phyloP scores from a whole-genome alignment of 805 yeast genomes.

The Kazachstania kunashirensis region DNA sequence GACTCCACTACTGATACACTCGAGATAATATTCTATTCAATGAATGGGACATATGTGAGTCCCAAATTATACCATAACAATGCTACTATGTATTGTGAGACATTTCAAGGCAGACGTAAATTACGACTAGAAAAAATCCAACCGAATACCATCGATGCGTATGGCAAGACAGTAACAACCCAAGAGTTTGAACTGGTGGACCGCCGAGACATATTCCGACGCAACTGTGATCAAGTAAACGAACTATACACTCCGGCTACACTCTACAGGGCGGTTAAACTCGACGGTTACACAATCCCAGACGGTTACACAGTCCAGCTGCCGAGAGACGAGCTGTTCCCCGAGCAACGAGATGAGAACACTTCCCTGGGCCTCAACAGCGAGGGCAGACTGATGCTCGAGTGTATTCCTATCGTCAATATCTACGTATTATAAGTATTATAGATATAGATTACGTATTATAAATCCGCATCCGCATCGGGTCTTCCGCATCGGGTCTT shows the following conservation, averaged over 20 bases:
- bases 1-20: slow-evolving; percentile 20
- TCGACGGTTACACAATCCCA: slow-evolving; percentile 10
- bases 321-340: not conserved
- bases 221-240: not conserved
- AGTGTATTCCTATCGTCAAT: slow-evolving; percentile 23
- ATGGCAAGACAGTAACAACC: not conserved
- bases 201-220: not conserved
- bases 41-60: slow-evolving; percentile 8
- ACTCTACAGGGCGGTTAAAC: slow-evolving; percentile 4
- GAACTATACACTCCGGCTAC: not conserved
- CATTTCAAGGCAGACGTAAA: slow-evolving; percentile 20
- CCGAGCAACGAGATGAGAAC: not conserved
- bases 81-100: slow-evolving; percentile 11
- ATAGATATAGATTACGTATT: no score
- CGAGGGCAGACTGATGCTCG: slow-evolving; percentile 18
- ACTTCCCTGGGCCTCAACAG: slow-evolving; percentile 14
- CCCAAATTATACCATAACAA: slow-evolving; percentile 2
- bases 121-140: slow-evolving; percentile 4
- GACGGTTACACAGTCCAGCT: not conserved
- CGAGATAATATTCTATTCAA: slow-evolving; percentile 24
- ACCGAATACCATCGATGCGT: slow-evolving; percentile 1
- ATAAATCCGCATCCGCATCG: no score
- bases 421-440: slow-evolving; percentile 4
- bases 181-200: not conserved
- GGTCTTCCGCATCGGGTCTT: no score